phyloP scores from a whole-genome alignment of 345 rosid genomes.

The Salix koriyanagi region DNA sequence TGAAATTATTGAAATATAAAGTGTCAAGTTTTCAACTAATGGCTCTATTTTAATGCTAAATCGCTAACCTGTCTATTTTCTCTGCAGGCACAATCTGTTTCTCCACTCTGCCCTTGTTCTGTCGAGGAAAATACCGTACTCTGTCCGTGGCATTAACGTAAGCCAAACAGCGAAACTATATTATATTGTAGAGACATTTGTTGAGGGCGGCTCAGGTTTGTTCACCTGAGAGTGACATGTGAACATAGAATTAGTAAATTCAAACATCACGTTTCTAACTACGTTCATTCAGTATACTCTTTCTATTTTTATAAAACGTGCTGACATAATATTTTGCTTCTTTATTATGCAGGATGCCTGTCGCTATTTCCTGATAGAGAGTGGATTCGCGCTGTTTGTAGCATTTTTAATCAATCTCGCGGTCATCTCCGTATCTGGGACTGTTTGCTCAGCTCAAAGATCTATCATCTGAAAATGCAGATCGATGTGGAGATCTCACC shows the following conservation, averaged over 20 bases:
- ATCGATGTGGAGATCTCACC: slow-evolving; percentile 47
- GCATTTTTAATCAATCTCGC: slow-evolving; percentile 64
- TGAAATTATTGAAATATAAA: neutral
- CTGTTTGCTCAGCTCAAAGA: slow-evolving; percentile 39
- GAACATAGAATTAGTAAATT: neutral
- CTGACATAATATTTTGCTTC: neutral
- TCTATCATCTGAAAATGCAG: slow-evolving; percentile 16
- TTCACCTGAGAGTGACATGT: neutral
- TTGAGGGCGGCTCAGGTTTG: neutral
- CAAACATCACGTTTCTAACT: neutral
- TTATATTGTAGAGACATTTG: neutral
- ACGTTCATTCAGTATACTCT: neutral
- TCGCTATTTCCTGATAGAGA: slow-evolving; percentile 54
- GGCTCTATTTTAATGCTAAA: neutral
- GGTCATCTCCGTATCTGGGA: slow-evolving; percentile 50
- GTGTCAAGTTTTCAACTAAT: neutral
- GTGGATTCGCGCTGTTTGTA: slow-evolving; percentile 54
- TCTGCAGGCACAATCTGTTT: slow-evolving; percentile 42
- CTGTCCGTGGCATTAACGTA: slow-evolving; percentile 49
- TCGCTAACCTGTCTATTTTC: neutral
- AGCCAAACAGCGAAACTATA: neutral
- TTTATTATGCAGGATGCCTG: slow-evolving; percentile 47
- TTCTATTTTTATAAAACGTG: neutral
- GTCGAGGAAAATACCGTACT: slow-evolving; percentile 36
- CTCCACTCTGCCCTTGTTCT: slow-evolving; percentile 45